A percentile compares a stretch with the other conserved stretches of the same genome.
Conservation (phyloP, 495 filamentous ascomycete species). For the Schizothecium vesticola region DNA sequence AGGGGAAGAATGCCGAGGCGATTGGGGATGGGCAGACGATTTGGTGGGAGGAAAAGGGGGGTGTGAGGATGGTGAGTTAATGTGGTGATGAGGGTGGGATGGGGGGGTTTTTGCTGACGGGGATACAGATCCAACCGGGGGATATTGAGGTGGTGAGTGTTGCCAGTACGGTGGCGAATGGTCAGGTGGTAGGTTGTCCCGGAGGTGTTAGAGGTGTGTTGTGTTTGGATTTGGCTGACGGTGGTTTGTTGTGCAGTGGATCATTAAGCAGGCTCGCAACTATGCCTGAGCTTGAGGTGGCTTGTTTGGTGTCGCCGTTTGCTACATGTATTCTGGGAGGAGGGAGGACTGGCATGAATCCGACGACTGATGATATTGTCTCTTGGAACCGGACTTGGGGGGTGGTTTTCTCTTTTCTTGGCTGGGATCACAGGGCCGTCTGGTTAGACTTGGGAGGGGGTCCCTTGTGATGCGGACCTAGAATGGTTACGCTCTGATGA, state of each 20-base stretch:
- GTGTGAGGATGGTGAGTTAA: conserved; percentile 58
- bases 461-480: neutral
- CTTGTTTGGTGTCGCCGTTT: neutral
- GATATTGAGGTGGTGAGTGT: conserved; percentile 67
- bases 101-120: neutral
- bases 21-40: conserved; percentile 59
- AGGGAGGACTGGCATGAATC: neutral
- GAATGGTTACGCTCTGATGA: neutral
- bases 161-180: conserved; percentile 71
- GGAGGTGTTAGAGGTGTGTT: neutral
- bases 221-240: neutral
- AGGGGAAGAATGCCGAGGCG: conserved; percentile 66
- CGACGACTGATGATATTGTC: neutral
- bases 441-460: neutral
- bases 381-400: neutral
- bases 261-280: conserved; percentile 62
- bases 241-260: conserved; percentile 41
- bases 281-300: conserved; percentile 40
- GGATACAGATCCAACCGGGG: conserved; percentile 67
- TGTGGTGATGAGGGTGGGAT: conserved; percentile 28
- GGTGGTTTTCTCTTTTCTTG: neutral
- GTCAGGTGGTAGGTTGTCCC: conserved; percentile 55
- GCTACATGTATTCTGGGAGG: neutral
- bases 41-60: conserved; percentile 73
- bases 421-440: neutral